Base-by-base conservation (phyloP, 106 monocot species). In the Dioscorea alata region DNA sequence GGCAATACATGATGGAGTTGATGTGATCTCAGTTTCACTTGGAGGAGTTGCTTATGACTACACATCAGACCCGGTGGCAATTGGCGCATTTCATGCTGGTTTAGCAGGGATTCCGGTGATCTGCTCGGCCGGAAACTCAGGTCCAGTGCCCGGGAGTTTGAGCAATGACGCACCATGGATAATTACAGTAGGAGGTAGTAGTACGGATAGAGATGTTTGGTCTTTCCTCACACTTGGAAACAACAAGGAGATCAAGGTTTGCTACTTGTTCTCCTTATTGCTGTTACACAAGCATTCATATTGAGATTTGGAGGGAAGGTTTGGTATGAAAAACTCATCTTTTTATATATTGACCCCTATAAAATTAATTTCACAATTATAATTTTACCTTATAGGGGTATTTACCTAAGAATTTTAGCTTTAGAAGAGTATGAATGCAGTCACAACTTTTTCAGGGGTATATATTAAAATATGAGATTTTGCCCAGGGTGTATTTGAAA, bases 1-100 rank as follows among this genome's bases (percentile, higher is more conserved):
- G 2, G 89, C 89, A 4, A 90, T 90, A 51, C 72, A 79, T 57
- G 89, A 90, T 48, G 85, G 89, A 0, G 89, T 90, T 14, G 77
- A 86, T 19, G 85, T 90, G 25, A 50, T 90, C 15, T 90, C 90
- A 15, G 35, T 81, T 32, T 90, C 90, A 8, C 76, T 90, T 33
- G 91, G 84, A 18, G 79, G 79, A 0, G 2, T 1, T 20, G 19
- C 81, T 8, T 0, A 4, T 12, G 64, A 65, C 49, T 83, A 73
- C 69, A 59, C 74, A 32, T 0, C 3, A 0, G 82, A 89, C 10
- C 71, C 60, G 2, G 8, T 80, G 1, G 70, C 85, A 21, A 77
- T 89, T 24, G 85, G 75, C 7, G 60, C 89, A 6, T 89, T 89
- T 74, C 85, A 89, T 65, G 89, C 89, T 16, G 75, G 77, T 23